Conservation (phyloP, 176 grass and related monocot genomes). For the Rhipidocladum racemiflorum region DNA sequence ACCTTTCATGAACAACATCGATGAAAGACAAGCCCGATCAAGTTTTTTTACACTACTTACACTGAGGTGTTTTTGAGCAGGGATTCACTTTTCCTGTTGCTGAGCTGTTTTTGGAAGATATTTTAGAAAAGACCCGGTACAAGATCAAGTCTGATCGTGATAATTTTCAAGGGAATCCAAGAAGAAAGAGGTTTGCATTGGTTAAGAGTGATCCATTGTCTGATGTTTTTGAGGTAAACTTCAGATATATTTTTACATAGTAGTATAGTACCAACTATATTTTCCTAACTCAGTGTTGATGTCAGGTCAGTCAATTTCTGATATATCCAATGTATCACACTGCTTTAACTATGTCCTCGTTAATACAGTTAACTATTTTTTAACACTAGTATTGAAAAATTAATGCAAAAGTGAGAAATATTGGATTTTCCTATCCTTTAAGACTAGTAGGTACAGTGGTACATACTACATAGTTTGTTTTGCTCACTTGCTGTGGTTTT, state of each 20-base stretch:
- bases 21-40: constrained; percentile 6
- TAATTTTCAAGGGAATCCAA: constrained; percentile 69
- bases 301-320: not conserved
- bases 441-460: not conserved
- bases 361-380: constrained; percentile 4
- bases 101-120: constrained; percentile 85
- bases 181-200: constrained; percentile 56
- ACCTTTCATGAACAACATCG: constrained; percentile 7
- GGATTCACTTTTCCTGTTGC: constrained; percentile 88
- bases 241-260: constrained; percentile 7
- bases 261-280: not conserved
- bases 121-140: constrained; percentile 75
- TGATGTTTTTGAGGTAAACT: constrained; percentile 75
- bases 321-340: not conserved
- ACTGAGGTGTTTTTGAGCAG: constrained; percentile 38
- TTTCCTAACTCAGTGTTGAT: constrained; percentile 12
- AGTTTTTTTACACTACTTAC: constrained; percentile 14
- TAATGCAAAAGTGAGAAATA: constrained; percentile 14
- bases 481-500: constrained; percentile 20
- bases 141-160: constrained; percentile 75
- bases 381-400: not conserved
- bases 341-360: not conserved
- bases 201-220: constrained; percentile 76
- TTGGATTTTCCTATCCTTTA: not conserved
- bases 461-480: not conserved